These are phyloP conservation scores for Viola pubescens DNA, from an alignment of 441 rosid species.

Conservation along the genomic window DNA sequence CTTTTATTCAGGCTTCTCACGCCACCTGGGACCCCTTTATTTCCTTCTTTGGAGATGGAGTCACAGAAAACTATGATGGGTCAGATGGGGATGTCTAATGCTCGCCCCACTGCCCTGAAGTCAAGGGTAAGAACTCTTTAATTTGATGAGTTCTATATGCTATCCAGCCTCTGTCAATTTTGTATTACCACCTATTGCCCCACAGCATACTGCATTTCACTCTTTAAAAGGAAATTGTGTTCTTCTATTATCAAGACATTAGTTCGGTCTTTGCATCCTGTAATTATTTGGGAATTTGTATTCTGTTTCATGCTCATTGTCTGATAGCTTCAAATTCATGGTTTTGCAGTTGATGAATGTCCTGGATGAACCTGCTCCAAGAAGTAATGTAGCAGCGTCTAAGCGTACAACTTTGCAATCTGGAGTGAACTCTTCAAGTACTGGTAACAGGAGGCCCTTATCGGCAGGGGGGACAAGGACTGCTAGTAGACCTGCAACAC, in stretches of 20 bases:
- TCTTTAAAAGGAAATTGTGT: too few relatives aligned
- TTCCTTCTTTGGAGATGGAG: conserved; percentile 52
- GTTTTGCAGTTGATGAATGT: conserved; percentile 54
- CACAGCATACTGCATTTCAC: too few relatives aligned
- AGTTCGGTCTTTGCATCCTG: neutral
- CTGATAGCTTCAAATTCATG: conserved; percentile 18
- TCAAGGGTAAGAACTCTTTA: conserved; percentile 43
- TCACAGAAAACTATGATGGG: conserved; percentile 31
- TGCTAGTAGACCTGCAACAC: conserved; percentile 42
- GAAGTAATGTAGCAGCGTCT: conserved; percentile 18
- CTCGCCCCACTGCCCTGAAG: conserved; percentile 44
- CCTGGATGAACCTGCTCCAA: conserved; percentile 45
- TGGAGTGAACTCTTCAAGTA: conserved; percentile 25
- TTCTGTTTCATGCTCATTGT: neutral
- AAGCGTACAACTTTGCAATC: conserved; percentile 24
- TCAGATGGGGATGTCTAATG: conserved; percentile 37
- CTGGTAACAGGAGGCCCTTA: conserved; percentile 42
- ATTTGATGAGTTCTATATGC: conserved; percentile 8
- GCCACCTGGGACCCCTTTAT: conserved; percentile 59
- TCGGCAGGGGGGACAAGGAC: conserved; percentile 38
- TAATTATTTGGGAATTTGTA: too few relatives aligned
- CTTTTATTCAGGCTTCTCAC: conserved; percentile 64
- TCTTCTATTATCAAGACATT: too few relatives aligned
- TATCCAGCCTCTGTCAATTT: conserved; percentile 7
- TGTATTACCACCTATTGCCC: too few relatives aligned